A percentile compares a stretch with the other conserved stretches of the same genome.
These are phyloP conservation scores for Dactylella cylindrospora DNA, from an alignment of 2,329 filamentous ascomycete species.

Conservation along the genomic window DNA sequence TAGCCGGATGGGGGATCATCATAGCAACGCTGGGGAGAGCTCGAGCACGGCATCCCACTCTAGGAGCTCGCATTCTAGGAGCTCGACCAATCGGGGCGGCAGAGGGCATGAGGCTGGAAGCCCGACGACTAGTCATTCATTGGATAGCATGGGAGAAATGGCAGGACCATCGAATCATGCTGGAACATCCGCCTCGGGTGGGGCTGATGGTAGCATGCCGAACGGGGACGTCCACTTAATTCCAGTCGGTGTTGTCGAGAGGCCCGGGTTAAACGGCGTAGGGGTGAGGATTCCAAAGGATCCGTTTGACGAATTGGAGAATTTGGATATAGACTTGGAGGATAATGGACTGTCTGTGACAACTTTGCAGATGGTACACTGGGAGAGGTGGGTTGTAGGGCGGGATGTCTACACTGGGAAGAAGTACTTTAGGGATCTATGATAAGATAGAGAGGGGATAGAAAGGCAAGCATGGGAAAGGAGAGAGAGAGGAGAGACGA, in stretches of 20 bases:
- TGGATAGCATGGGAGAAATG: constrained; percentile 30
- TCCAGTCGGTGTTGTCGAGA: constrained; percentile 35
- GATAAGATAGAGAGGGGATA: constrained; percentile 3
- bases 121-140: constrained; percentile 33
- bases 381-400: constrained; percentile 49
- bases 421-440: constrained; percentile 47
- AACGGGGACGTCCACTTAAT: constrained; percentile 37
- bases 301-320: constrained; percentile 38
- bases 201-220: constrained; percentile 1
- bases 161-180: constrained; percentile 30
- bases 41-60: constrained; percentile 30
- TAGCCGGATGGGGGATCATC: constrained; percentile 31
- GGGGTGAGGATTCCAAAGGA: constrained; percentile 36
- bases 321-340: constrained; percentile 46
- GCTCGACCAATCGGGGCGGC: constrained; percentile 18
- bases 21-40: constrained; percentile 32
- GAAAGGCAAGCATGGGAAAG: no score
- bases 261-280: constrained; percentile 26
- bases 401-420: constrained; percentile 47
- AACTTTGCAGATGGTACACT: constrained; percentile 47
- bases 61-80: constrained; percentile 33
- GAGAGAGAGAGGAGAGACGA: no score
- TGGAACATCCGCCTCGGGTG: no score
- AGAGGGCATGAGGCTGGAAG: constrained; percentile 20
- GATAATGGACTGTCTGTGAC: constrained; percentile 48